These are phyloP conservation scores for Rubia yunnanensis DNA, from an alignment of 257 asterid species.

Conservation along the genomic window DNA sequence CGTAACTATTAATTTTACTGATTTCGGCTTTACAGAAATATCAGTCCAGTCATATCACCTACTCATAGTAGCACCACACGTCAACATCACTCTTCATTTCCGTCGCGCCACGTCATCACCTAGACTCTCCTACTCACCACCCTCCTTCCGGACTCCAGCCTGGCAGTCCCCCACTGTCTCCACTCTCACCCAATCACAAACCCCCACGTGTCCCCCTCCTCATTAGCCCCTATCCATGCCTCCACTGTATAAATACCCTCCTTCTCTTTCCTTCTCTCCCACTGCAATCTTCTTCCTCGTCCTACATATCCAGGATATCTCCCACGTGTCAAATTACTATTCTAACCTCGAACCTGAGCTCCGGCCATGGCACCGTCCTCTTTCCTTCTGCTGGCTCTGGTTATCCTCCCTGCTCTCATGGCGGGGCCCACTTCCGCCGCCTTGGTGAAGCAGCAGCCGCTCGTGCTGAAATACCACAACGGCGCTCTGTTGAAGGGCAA, in stretches of 20 bases:
- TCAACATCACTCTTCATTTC: conserved; percentile 6
- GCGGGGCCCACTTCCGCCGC: conserved; percentile 13
- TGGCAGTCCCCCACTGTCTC: conserved; percentile 6
- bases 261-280: not conserved
- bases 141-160: conserved; percentile 14
- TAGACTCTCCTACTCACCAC: conserved; percentile 4
- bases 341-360: not conserved
- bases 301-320: not conserved
- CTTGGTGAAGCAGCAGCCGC: conserved; percentile 27
- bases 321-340: not conserved
- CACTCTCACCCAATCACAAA: not conserved
- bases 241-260: conserved; percentile 7
- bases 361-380: not conserved
- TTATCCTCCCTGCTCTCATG: not conserved
- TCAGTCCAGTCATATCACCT: not conserved
- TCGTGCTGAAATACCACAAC: conserved; percentile 29
- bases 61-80: not conserved
- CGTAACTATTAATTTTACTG: not conserved
- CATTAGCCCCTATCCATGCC: not conserved
- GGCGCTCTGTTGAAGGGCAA: conserved; percentile 32
- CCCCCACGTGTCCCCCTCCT: not conserved
- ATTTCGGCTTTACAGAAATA: not conserved
- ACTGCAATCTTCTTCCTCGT: not conserved
- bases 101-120: conserved; percentile 5
- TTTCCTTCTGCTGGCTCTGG: not conserved